Percentiles rank a stretch among this genome's conserved stretches.
These are phyloP conservation scores for Rhodotorula sp. DNA, from an alignment of 1,284 basidiomycete species.

Conservation along the genomic window DNA sequence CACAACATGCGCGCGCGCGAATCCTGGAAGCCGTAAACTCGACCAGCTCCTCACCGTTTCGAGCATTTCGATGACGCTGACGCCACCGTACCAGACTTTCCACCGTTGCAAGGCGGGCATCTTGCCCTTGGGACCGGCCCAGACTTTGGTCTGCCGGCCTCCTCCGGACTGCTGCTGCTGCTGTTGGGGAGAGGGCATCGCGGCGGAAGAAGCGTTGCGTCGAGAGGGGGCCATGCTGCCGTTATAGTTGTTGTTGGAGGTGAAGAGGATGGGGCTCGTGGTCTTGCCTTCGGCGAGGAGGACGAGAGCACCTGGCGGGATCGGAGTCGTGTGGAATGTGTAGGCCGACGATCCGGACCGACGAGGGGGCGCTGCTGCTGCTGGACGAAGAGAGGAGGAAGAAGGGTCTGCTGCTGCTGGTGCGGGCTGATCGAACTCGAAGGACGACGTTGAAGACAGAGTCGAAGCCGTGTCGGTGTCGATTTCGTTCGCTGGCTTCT, in stretches of 20 bases:
- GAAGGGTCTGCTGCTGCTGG: constrained; percentile 5
- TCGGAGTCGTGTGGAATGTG: background rate
- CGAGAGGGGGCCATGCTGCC: too few relatives aligned
- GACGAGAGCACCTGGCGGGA: background rate
- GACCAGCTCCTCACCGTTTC: constrained; percentile 13
- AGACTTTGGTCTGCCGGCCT: background rate
- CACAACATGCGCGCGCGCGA: too few relatives aligned
- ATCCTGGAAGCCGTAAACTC: too few relatives aligned
- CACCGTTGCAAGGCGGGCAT: constrained; percentile 9
- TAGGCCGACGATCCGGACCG: background rate
- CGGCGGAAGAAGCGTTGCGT: background rate
- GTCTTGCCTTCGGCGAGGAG: background rate
- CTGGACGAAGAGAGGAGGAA: background rate
- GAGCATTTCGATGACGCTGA: constrained; percentile 27
- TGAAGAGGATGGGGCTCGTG: background rate
- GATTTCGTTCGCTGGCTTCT: background rate
- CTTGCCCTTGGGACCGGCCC: constrained; percentile 1
- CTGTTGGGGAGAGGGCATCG: background rate
- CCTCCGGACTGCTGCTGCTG: background rate
- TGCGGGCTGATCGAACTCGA: background rate
- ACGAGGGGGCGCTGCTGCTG: background rate
- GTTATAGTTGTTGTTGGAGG: too few relatives aligned
- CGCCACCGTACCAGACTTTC: constrained; percentile 22
- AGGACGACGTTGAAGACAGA: background rate
- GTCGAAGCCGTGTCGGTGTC: background rate